Evolutionary conservation across 805 yeast species (phyloP), one percentile per base, ranked within the genome.

Genomic region (Candida insectorum): DNA sequence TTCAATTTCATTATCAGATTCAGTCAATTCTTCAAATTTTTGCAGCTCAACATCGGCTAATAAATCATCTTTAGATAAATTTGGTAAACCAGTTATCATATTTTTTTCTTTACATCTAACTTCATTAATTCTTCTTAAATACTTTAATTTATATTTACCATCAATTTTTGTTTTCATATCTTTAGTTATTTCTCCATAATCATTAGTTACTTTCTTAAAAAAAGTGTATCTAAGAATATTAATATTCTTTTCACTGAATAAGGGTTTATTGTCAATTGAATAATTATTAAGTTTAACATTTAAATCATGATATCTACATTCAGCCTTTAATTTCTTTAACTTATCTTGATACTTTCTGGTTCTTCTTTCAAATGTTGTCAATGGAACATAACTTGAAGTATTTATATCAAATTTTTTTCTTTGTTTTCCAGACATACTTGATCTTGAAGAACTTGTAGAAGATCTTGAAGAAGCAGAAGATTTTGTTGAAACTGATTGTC

Each of bases 151-250:
- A 16, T 26, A 28, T 9, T 35, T 28, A 16, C 34, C 30, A 11
- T 16, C 6, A 8, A 21, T 24, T 20, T 30, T 36, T 9, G 26
- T 19, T 4, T 24, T 21, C 36, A 39, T 32, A 3, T 39, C 39
- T 17, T 33, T 21, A 10, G 26, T 3, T 5, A 43, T 35, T 11
- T 34, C 27, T 9, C 24, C n/a, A 22, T 43, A 40, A 21, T 40
- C 34, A 6, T 22, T 27, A n/a, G 39, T 35, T 14, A 40, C 25
- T 2, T 28, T 26, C 20, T 37, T 33, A 30, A 37, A 43, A 19
- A 43, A 43, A 2, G 44, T 37, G 24, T 40, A 40, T 24, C 47
- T 35, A 26, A 43, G 36, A 8, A 40, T 33, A 16, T 37, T 25
- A 13, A 43, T 20, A 20, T 43, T 43, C 27, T 31, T 40, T 11